These are phyloP conservation scores for Ganoderma meredithae DNA, from an alignment of 1,284 basidiomycete species.

Conservation along the genomic window DNA sequence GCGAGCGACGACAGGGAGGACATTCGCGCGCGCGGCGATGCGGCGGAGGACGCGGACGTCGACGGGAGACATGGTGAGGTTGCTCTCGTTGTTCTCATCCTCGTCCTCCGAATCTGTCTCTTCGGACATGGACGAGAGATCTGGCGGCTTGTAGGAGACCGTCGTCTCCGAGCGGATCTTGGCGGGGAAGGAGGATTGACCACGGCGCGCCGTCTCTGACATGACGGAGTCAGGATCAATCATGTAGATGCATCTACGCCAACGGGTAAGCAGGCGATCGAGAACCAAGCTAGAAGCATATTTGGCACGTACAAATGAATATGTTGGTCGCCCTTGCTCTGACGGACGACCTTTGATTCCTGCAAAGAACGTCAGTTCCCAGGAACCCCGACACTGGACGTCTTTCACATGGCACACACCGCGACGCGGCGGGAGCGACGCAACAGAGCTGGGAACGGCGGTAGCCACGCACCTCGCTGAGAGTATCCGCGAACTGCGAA, in stretches of 20 bases:
- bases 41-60: slow-evolving; percentile 80
- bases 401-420: background rate
- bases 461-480: slow-evolving; percentile 71
- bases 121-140: slow-evolving; percentile 54
- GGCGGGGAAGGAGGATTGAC: slow-evolving; percentile 53
- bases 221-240: slow-evolving; percentile 78
- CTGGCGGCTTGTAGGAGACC: slow-evolving; percentile 60
- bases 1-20: slow-evolving; percentile 79
- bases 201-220: slow-evolving; percentile 56
- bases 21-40: slow-evolving; percentile 72
- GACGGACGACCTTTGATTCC: slow-evolving; percentile 86
- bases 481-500: slow-evolving; percentile 79
- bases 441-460: background rate
- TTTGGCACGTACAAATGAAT: slow-evolving; percentile 74
- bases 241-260: slow-evolving; percentile 77
- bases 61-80: slow-evolving; percentile 71
- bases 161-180: slow-evolving; percentile 68
- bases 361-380: slow-evolving; percentile 40
- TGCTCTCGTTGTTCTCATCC: slow-evolving; percentile 56
- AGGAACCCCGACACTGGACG: slow-evolving; percentile 1
- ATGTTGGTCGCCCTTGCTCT: slow-evolving; percentile 85
- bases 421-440: slow-evolving; percentile 3
- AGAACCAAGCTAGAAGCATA: slow-evolving; percentile 3
- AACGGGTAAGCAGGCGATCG: slow-evolving; percentile 33
- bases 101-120: slow-evolving; percentile 50